Percentiles rank a stretch among this genome's conserved stretches.
These are phyloP conservation scores for Leccinum sublutescens DNA, from an alignment of 768 basidiomycete genomes.

Conservation along the genomic window DNA sequence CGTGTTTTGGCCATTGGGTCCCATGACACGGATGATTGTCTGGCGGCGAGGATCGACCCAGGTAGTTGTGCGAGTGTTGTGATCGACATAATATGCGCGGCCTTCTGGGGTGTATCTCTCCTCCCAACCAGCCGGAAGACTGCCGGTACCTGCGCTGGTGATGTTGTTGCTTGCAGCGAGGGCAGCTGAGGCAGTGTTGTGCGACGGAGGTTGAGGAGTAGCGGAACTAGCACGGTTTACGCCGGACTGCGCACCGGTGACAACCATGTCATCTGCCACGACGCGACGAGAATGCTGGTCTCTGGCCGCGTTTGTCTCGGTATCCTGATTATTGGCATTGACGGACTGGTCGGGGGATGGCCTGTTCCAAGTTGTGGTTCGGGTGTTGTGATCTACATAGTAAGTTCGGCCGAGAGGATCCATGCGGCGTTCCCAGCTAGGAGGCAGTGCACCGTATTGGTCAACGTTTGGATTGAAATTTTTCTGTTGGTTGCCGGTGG, in stretches of 20 bases:
- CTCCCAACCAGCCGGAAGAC: constrained; percentile 96
- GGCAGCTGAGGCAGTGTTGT: constrained; percentile 41
- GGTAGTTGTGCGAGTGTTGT: constrained; percentile 99
- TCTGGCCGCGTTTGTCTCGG: constrained; percentile 80
- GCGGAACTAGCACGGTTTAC: constrained; percentile 41
- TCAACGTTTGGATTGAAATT: constrained; percentile 96
- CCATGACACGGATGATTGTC: constrained; percentile 95
- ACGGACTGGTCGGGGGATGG: constrained; percentile 76
- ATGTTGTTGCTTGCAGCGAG: constrained; percentile 49
- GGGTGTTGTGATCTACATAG: constrained; percentile 98
- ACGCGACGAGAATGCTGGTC: constrained; percentile 84
- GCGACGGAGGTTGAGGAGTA: constrained; percentile 26
- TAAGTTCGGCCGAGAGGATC: constrained; percentile 96
- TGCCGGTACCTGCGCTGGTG: constrained; percentile 79
- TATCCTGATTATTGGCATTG: constrained; percentile 69
- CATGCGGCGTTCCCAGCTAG: constrained; percentile 95
- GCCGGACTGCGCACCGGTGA: constrained; percentile 47
- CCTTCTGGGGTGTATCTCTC: constrained; percentile 98
- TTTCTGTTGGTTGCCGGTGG: constrained; percentile 49
- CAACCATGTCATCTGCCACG: constrained; percentile 83
- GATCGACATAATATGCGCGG: constrained; percentile 97
- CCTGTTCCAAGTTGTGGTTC: constrained; percentile 96
- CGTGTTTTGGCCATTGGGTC: constrained; percentile 84
- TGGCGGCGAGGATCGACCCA: constrained; percentile 99
- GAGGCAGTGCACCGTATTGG: constrained; percentile 86